Conservation (phyloP, 1,284 basidiomycete genomes). For the Tilletia indica region DNA sequence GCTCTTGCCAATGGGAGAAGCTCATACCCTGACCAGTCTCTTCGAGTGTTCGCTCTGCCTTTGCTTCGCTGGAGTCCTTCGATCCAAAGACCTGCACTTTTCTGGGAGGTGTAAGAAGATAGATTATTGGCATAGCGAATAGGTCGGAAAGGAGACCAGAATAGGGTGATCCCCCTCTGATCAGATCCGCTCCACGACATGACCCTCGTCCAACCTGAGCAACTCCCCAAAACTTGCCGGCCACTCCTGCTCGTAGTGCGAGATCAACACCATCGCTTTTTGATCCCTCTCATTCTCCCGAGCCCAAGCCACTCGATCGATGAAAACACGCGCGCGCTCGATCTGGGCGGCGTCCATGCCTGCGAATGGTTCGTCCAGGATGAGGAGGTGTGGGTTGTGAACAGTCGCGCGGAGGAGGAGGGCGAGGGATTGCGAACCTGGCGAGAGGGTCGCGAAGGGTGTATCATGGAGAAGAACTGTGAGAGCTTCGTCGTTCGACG, state of each 20-base stretch:
- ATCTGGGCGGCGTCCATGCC: slow-evolving; percentile 47
- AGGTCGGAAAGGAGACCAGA: too few relatives aligned
- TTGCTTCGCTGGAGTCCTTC: too few relatives aligned
- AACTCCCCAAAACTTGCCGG: slow-evolving; percentile 37
- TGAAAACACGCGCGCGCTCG: slow-evolving; percentile 30
- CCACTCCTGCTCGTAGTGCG: slow-evolving; percentile 54
- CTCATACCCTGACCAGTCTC: too few relatives aligned
- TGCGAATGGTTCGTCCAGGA: slow-evolving; percentile 55
- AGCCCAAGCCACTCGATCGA: slow-evolving; percentile 30
- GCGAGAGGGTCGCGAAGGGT: slow-evolving; percentile 32
- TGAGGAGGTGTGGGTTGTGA: slow-evolving; percentile 38
- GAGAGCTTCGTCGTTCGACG: slow-evolving; percentile 7
- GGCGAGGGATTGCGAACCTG: slow-evolving; percentile 48
- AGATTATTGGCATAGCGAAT: too few relatives aligned
- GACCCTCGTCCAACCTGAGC: slow-evolving; percentile 38
- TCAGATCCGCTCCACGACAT: slow-evolving; percentile 34
- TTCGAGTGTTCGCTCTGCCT: too few relatives aligned
- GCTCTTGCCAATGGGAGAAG: too few relatives aligned
- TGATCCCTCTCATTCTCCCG: slow-evolving; percentile 18
- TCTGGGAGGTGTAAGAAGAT: too few relatives aligned
- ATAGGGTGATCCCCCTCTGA: too few relatives aligned
- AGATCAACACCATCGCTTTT: slow-evolving; percentile 45
- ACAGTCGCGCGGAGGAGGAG: slow-evolving; percentile 49
- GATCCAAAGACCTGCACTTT: too few relatives aligned
- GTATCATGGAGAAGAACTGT: slow-evolving; percentile 21